These are phyloP conservation scores for Mesembryanthemum crystallinum DNA, from an alignment of 148 eudicot species.

Conservation along the genomic window DNA sequence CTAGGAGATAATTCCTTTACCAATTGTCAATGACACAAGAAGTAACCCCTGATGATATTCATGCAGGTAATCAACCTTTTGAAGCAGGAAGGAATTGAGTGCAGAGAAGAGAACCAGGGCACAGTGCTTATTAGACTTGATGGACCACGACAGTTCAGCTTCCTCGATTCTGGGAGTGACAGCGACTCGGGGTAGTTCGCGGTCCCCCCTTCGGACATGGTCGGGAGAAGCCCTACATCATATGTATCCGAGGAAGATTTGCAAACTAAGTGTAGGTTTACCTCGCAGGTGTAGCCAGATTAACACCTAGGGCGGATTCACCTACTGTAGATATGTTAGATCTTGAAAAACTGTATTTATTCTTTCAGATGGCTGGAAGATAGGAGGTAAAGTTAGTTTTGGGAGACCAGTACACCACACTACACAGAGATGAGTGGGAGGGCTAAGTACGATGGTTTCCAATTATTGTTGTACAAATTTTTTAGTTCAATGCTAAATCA, in stretches of 20 bases:
- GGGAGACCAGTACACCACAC: background rate
- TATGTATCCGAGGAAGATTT: background rate
- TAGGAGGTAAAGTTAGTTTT: slow-evolving; percentile 11
- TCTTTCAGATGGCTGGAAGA: slow-evolving; percentile 8
- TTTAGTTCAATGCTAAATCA: background rate
- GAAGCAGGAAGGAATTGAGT: slow-evolving; percentile 56
- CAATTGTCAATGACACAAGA: too few relatives aligned
- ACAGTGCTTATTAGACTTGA: slow-evolving; percentile 70
- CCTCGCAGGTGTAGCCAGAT: slow-evolving; percentile 7
- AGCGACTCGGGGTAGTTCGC: slow-evolving; percentile 36
- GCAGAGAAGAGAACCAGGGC: slow-evolving; percentile 85
- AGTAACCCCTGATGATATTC: background rate
- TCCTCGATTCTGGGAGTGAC: slow-evolving; percentile 66
- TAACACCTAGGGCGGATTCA: background rate
- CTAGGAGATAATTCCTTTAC: too few relatives aligned
- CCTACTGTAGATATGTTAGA: background rate
- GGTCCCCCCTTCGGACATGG: background rate
- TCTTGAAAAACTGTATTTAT: slow-evolving; percentile 11
- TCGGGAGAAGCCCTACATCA: background rate
- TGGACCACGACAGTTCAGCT: slow-evolving; percentile 70
- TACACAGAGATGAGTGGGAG: background rate
- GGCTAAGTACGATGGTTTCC: background rate
- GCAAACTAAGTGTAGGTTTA: slow-evolving; percentile 14
- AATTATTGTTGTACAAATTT: slow-evolving; percentile 22
- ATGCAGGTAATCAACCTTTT: slow-evolving; percentile 74